Conservation (phyloP, 225 moss, liverwort and hornwort species). For the Neckera pumila region DNA sequence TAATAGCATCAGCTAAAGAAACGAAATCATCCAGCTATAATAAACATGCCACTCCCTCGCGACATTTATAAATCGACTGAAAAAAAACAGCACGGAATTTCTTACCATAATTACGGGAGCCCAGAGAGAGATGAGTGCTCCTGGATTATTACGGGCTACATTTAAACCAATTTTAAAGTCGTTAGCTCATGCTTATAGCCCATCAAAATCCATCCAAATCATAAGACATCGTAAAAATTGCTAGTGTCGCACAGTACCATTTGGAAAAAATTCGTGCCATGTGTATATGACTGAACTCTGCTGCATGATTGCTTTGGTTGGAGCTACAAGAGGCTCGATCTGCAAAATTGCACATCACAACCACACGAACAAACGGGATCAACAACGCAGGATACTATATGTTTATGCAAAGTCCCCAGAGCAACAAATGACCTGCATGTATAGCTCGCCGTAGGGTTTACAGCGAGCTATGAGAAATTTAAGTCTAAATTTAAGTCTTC, state of each 20-base stretch:
- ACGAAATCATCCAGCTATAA: neutral
- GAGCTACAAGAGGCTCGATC: slow-evolving; percentile 76
- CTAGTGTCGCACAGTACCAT: slow-evolving; percentile 36
- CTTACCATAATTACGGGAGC: slow-evolving; percentile 83
- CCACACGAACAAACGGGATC: neutral
- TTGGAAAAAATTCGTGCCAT: slow-evolving; percentile 92
- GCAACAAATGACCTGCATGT: neutral
- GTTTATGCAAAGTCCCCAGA: neutral
- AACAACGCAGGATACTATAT: neutral
- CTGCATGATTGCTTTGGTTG: slow-evolving; percentile 76
- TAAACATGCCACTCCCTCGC: neutral
- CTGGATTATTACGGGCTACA: slow-evolving; percentile 63
- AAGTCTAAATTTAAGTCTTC: too few species aligned
- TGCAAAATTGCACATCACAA: slow-evolving; percentile 13
- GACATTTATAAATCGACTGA: neutral
- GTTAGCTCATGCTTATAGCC: neutral
- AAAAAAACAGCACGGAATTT: neutral
- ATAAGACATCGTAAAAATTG: neutral
- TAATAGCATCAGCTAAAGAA: neutral
- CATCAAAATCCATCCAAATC: neutral
- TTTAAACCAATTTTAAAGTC: neutral
- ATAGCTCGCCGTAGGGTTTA: too few species aligned
- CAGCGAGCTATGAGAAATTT: too few species aligned
- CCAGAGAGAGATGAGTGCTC: slow-evolving; percentile 88
- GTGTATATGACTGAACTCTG: slow-evolving; percentile 40